These are phyloP conservation scores for Trichoderma koningii DNA, from an alignment of 2,329 filamentous ascomycete genomes.

Conservation along the genomic window DNA sequence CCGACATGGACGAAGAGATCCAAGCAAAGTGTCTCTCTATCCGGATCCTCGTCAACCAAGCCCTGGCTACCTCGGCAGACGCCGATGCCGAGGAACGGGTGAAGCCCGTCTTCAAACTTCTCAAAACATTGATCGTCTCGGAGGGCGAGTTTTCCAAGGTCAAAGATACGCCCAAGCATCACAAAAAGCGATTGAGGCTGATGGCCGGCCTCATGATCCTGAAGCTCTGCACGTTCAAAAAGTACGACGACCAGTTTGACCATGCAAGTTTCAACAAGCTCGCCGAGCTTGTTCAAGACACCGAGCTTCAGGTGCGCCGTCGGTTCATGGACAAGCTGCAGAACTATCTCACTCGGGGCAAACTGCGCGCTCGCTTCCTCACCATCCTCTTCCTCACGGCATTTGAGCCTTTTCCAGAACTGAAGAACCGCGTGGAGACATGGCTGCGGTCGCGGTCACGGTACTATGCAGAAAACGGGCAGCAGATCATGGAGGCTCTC, in stretches of 20 bases:
- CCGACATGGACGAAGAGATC: constrained; percentile 75
- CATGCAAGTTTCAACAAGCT: constrained; percentile 78
- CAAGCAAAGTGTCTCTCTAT: constrained; percentile 81
- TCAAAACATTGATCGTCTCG: constrained; percentile 73
- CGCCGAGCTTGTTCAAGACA: constrained; percentile 79
- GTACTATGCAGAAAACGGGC: constrained; percentile 59
- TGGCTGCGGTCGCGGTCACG: constrained; percentile 85
- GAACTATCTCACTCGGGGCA: constrained; percentile 79
- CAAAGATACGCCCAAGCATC: constrained; percentile 71
- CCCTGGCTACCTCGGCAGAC: constrained; percentile 62
- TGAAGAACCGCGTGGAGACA: constrained; percentile 75
- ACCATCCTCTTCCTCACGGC: constrained; percentile 87
- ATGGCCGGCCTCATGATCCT: constrained; percentile 77
- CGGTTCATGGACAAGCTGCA: constrained; percentile 84
- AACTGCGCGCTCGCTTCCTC: constrained; percentile 76
- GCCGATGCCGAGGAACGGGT: constrained; percentile 61
- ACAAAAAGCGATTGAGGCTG: constrained; percentile 79
- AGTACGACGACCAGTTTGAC: constrained; percentile 73
- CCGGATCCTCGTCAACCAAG: constrained; percentile 81
- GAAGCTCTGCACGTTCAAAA: constrained; percentile 78
- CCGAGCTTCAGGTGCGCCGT: constrained; percentile 69
- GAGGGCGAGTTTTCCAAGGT: constrained; percentile 80
- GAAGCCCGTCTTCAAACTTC: constrained; percentile 71
- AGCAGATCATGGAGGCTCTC: constrained; percentile 73
- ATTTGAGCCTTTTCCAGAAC: constrained; percentile 76